phyloP scores from a whole-genome alignment of 2,329 filamentous ascomycete genomes.

The Drechslerella stenobrocha region DNA sequence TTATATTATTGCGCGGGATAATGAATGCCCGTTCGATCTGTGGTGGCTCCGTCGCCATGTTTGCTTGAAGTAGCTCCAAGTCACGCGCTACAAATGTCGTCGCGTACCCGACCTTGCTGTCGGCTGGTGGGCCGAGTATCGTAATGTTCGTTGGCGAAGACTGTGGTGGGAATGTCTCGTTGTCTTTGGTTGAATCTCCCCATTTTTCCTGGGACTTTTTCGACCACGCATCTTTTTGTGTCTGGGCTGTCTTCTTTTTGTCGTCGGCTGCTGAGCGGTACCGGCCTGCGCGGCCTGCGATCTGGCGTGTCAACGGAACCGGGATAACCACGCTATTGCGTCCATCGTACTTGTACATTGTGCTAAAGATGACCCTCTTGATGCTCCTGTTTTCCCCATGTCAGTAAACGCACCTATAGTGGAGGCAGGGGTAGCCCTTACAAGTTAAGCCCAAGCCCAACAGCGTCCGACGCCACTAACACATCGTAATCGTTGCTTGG shows the following conservation, averaged over 20 bases:
- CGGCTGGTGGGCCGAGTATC: constrained; percentile 14
- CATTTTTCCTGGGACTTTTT: constrained; percentile 43
- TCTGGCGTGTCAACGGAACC: constrained; percentile 86
- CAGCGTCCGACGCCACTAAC: constrained; percentile 89
- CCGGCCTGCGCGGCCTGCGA: constrained; percentile 86
- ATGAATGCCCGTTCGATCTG: constrained; percentile 70
- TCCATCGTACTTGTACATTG: constrained; percentile 72
- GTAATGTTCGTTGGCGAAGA: constrained; percentile 67
- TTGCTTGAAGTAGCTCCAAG: constrained; percentile 18
- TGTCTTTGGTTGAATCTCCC: constrained; percentile 42
- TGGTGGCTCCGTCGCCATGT: constrained; percentile 32
- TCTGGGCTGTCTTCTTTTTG: constrained; percentile 57
- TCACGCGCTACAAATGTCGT: constrained; percentile 27
- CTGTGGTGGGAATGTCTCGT: constrained; percentile 49
- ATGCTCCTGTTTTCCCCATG: constrained; percentile 62
- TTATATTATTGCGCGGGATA: constrained; percentile 69
- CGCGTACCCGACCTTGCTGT: constrained; percentile 26
- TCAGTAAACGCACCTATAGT: neutral
- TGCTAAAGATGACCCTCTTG: constrained; percentile 85
- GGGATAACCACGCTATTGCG: constrained; percentile 63
- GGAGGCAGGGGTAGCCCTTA: constrained; percentile 57
- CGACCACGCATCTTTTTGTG: constrained; percentile 18
- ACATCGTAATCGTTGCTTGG: constrained; percentile 94
- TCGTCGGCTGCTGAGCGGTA: constrained; percentile 68
- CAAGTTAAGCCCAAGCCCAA: constrained; percentile 95